Percentiles rank a stretch among this genome's conserved stretches.
These are phyloP conservation scores for Antonospora locustae DNA, from an alignment of 371 early-diverging fungal species.

Conservation along the genomic window DNA sequence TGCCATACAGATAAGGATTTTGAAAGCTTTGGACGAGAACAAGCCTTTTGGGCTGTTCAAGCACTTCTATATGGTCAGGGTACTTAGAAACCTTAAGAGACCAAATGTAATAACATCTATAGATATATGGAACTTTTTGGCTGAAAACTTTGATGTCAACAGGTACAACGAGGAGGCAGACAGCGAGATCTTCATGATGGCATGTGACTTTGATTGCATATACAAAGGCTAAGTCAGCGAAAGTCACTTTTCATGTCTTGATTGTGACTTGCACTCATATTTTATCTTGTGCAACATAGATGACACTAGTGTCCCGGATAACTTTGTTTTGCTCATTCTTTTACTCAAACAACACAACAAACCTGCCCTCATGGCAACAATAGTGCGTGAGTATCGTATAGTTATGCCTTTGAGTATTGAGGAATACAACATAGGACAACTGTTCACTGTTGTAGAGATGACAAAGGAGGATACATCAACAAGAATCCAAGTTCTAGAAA, in stretches of 20 bases:
- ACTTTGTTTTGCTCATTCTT: too few species aligned
- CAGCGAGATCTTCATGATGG: too few species aligned
- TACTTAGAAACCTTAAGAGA: slow-evolving; percentile 49
- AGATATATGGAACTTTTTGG: slow-evolving; percentile 50
- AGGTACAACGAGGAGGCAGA: slow-evolving; percentile 13
- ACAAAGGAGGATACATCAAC: slow-evolving; percentile 37
- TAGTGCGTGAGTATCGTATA: slow-evolving; percentile 27
- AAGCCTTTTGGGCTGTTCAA: slow-evolving; percentile 42
- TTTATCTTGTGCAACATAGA: too few species aligned
- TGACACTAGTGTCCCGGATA: too few species aligned
- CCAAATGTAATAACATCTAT: slow-evolving; percentile 49
- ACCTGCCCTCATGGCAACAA: slow-evolving; percentile 33
- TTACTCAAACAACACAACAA: too few species aligned
- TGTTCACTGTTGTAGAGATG: slow-evolving; percentile 47
- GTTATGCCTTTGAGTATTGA: slow-evolving; percentile 49
- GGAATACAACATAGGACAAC: slow-evolving; percentile 52
- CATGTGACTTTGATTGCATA: too few species aligned
- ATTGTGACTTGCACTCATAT: too few species aligned
- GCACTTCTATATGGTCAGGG: slow-evolving; percentile 45
- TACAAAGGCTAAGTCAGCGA: too few species aligned
- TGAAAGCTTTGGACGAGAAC: slow-evolving; percentile 46
- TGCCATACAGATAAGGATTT: slow-evolving; percentile 49
- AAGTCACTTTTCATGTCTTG: too few species aligned
- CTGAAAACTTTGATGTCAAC: slow-evolving; percentile 16
- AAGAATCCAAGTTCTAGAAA: slow-evolving; percentile 33